Conservation (phyloP, 352 stramenopile genomes). For the Globisporangium orthogonon region DNA sequence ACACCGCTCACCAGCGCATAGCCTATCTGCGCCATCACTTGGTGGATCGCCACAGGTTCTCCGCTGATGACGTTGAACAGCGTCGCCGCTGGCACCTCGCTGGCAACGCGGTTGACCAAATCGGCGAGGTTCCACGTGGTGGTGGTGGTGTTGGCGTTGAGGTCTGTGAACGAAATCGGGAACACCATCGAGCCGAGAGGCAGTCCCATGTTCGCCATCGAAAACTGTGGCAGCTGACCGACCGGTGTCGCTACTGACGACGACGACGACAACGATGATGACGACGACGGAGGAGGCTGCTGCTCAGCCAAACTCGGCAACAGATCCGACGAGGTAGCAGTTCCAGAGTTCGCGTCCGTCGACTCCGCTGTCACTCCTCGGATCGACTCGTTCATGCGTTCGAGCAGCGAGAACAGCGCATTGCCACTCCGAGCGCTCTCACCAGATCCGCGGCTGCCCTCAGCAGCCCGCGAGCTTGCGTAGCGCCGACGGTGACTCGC, state of each 20-base stretch:
- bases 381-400: conserved; percentile 20
- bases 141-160: conserved; percentile 25
- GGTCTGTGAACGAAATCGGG: conserved; percentile 36
- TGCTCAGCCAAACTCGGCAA: too few relatives aligned
- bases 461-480: conserved; percentile 1
- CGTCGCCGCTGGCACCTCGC: conserved; percentile 37
- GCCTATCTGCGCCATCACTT: conserved; percentile 48
- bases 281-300: background rate
- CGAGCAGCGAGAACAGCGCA: conserved; percentile 15
- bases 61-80: conserved; percentile 50
- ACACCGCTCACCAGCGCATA: conserved; percentile 53
- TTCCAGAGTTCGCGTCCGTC: conserved; percentile 1
- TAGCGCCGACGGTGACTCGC: conserved; percentile 12
- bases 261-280: background rate
- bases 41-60: conserved; percentile 40
- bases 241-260: background rate
- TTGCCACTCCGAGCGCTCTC: background rate
- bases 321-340: background rate
- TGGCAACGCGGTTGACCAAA: conserved; percentile 37
- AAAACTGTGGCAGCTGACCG: conserved; percentile 4
- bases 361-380: conserved; percentile 7
- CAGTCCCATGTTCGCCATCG: conserved; percentile 25
- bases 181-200: conserved; percentile 50
- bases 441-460: background rate
- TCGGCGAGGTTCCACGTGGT: conserved; percentile 60